A percentile compares a stretch with the other conserved stretches of the same genome.
phyloP scores from a whole-genome alignment of 148 eudicot genomes.

The Pouteria glomerata region DNA sequence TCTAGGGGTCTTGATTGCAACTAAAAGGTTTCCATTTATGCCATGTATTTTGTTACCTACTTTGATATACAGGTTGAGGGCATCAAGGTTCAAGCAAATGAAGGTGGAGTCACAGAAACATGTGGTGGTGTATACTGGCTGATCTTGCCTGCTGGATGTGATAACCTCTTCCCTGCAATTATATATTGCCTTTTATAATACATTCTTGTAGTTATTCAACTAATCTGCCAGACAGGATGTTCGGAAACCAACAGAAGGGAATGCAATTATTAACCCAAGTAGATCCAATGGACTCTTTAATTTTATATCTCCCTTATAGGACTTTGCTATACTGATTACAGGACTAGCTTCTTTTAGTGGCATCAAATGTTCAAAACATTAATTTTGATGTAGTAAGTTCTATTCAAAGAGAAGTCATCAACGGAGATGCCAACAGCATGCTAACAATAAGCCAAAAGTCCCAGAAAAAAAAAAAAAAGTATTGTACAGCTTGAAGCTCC shows the following conservation, averaged over 20 bases:
- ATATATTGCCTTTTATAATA: background rate
- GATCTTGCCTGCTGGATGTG: slow-evolving; percentile 94
- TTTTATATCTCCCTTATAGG: background rate
- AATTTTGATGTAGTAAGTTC: too few relatives aligned
- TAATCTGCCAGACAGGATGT: too few relatives aligned
- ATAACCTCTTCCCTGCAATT: slow-evolving; percentile 11
- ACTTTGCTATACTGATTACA: slow-evolving; percentile 3
- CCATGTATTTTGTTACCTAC: background rate
- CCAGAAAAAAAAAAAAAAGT: too few relatives aligned
- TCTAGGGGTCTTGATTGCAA: background rate
- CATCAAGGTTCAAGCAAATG: slow-evolving; percentile 89
- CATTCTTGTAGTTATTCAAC: background rate
- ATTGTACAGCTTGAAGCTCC: too few relatives aligned
- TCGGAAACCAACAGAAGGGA: too few relatives aligned
- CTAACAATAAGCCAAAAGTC: too few relatives aligned
- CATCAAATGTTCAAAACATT: background rate
- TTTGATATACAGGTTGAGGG: slow-evolving; percentile 64
- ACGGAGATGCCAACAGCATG: too few relatives aligned
- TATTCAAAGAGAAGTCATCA: too few relatives aligned
- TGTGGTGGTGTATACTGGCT: slow-evolving; percentile 91
- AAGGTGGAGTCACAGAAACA: slow-evolving; percentile 80
- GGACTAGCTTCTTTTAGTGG: background rate
- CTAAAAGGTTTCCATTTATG: background rate
- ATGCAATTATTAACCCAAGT: background rate
- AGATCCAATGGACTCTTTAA: background rate